Conservation (phyloP, 371 early-diverging fungal species). For the Catenaria anguillulae region DNA sequence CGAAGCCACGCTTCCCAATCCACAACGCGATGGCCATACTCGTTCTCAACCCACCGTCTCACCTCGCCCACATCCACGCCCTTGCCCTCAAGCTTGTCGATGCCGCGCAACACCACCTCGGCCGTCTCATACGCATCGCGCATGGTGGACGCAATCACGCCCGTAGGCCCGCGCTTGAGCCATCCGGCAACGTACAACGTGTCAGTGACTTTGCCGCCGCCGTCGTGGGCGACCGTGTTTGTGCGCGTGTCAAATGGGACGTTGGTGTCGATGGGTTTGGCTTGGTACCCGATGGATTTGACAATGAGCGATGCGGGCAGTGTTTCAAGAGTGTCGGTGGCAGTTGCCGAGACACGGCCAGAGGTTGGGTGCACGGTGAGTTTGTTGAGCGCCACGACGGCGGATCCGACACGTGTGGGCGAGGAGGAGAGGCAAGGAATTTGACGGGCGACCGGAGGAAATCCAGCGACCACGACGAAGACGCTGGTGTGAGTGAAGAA, state of each 20-base stretch:
- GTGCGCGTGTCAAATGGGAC: constrained; percentile 55
- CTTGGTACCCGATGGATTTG: constrained; percentile 76
- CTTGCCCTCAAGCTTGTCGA: background rate
- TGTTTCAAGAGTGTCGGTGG: constrained; percentile 36
- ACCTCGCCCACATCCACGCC: background rate
- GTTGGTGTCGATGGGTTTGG: constrained; percentile 40
- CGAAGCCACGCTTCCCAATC: background rate
- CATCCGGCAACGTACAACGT: constrained; percentile 73
- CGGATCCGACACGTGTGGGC: background rate
- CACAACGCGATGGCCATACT: background rate
- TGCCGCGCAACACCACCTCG: constrained; percentile 46
- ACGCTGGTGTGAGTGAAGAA: too few relatives aligned
- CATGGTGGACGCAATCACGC: constrained; percentile 91
- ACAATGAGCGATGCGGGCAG: constrained; percentile 51
- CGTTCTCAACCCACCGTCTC: too few relatives aligned
- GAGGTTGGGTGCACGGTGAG: background rate
- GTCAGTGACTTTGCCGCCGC: constrained; percentile 45
- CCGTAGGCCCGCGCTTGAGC: constrained; percentile 86
- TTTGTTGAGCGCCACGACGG: constrained; percentile 10
- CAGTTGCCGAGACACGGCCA: constrained; percentile 26
- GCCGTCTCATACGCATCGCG: constrained; percentile 83
- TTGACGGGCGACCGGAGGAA: constrained; percentile 58
- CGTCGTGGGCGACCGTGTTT: constrained; percentile 57
- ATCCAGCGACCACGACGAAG: constrained; percentile 54
- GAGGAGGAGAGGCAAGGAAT: constrained; percentile 19